Evolutionary conservation across 768 basidiomycete species (phyloP).

Genomic region (Agaricus bisporus): DNA sequence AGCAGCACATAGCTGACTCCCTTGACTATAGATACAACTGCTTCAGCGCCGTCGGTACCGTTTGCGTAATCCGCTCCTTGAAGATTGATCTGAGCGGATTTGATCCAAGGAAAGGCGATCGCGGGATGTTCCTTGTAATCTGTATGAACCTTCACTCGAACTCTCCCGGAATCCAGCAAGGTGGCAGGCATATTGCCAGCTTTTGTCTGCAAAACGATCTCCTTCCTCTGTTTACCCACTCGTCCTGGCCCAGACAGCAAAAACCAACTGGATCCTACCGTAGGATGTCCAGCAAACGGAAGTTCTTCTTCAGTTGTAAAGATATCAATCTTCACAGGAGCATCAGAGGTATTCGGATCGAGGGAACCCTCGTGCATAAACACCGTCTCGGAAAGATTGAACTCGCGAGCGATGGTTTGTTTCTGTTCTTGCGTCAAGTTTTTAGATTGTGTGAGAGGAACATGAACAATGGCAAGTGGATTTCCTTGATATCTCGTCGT

Average conservation of each 20-base stretch:
- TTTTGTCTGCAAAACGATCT: constrained; percentile 29
- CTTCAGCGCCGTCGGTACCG: constrained; percentile 26
- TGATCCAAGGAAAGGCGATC: constrained; percentile 19
- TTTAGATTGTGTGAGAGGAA: constrained; percentile 18
- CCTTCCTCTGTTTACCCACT: constrained; percentile 11
- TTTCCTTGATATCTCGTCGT: constrained; percentile 33
- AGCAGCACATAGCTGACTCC: constrained; percentile 40
- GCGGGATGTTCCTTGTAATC: constrained; percentile 35
- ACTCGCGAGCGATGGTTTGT: constrained; percentile 38
- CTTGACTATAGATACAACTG: constrained; percentile 38
- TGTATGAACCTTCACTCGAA: constrained; percentile 31
- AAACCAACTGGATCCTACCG: constrained; percentile 36
- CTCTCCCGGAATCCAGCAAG: constrained; percentile 19
- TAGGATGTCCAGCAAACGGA: constrained; percentile 42
- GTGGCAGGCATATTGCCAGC: constrained; percentile 36
- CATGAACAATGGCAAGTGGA: constrained; percentile 37
- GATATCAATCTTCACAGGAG: constrained; percentile 30
- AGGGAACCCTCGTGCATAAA: constrained; percentile 29
- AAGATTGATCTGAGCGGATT: constrained; percentile 24
- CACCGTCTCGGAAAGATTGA: constrained; percentile 45
- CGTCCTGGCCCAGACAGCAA: constrained; percentile 21
- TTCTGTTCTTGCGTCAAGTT: constrained; percentile 31
- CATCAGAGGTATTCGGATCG: constrained; percentile 11
- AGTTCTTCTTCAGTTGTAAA: constrained; percentile 34
- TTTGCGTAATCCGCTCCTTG: constrained; percentile 28